Percentiles rank a stretch among this genome's conserved stretches.
These are phyloP conservation scores for Micromonas pusilla DNA, from an alignment of 139 green algal genomes.

Conservation along the genomic window DNA sequence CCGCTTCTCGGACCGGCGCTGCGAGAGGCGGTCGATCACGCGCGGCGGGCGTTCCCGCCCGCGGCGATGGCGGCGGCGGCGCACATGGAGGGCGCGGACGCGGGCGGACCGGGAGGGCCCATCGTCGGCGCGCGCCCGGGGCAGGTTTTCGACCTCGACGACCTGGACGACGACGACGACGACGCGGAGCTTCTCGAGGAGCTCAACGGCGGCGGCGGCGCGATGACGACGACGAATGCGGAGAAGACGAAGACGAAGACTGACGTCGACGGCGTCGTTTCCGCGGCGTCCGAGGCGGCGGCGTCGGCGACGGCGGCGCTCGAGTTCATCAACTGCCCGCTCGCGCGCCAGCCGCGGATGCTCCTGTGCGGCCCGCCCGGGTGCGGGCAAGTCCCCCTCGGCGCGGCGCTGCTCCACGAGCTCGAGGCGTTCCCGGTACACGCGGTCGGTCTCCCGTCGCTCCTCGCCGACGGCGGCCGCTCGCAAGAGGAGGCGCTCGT, in stretches of 20 bases:
- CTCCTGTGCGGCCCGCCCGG: slow-evolving; percentile 29
- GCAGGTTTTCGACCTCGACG: neutral
- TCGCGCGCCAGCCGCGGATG: slow-evolving; percentile 41
- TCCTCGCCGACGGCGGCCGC: slow-evolving; percentile 65
- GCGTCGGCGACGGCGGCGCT: slow-evolving; percentile 9
- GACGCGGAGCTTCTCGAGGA: neutral
- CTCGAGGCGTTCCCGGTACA: slow-evolving; percentile 77
- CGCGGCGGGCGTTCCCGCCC: slow-evolving; percentile 57
- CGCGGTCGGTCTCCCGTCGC: slow-evolving; percentile 63
- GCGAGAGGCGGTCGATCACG: slow-evolving; percentile 29
- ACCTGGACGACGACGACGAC: slow-evolving; percentile 17
- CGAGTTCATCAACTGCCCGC: slow-evolving; percentile 20
- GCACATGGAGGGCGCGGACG: neutral
- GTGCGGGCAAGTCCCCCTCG: slow-evolving; percentile 36
- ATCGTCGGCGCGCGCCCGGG: neutral
- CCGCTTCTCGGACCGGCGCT: slow-evolving; percentile 45
- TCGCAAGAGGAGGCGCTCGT: slow-evolving; percentile 87
- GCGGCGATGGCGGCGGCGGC: slow-evolving; percentile 20
- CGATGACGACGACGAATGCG: neutral
- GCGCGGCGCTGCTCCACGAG: slow-evolving; percentile 65
- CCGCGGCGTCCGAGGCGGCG: neutral
- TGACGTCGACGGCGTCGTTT: neutral
- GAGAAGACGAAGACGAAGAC: neutral
- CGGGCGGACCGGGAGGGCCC: neutral
- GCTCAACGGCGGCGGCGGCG: neutral